Conservation (phyloP, 805 yeast genomes). For the Candida jianshihensis region DNA sequence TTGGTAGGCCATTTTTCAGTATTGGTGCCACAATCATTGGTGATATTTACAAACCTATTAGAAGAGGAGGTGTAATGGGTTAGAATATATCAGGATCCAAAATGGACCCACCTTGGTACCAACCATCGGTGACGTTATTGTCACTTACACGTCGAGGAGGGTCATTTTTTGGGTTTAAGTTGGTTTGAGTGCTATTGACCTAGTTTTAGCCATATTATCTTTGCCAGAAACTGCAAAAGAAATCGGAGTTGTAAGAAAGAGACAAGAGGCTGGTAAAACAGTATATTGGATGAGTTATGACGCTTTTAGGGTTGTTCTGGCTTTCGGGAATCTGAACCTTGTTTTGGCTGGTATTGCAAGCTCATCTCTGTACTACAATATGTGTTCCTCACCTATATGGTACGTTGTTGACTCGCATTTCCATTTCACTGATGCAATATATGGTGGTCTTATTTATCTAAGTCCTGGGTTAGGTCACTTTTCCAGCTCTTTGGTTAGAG, state of each 20-base stretch:
- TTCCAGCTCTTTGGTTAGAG: constrained; percentile 45
- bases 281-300: constrained; percentile 38
- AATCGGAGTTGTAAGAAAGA: constrained; percentile 24
- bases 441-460: constrained; percentile 45
- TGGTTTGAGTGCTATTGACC: constrained; percentile 33
- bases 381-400: constrained; percentile 45
- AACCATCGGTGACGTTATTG: constrained; percentile 44
- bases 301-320: constrained; percentile 37
- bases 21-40: constrained; percentile 46
- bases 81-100: constrained; percentile 41
- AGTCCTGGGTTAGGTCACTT: constrained; percentile 54
- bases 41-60: constrained; percentile 42
- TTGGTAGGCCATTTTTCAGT: constrained; percentile 49
- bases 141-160: constrained; percentile 46
- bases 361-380: constrained; percentile 37
- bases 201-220: constrained; percentile 30
- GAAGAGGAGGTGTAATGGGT: constrained; percentile 46
- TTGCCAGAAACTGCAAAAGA: constrained; percentile 39
- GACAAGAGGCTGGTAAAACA: constrained; percentile 24
- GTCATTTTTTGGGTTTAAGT: constrained; percentile 44
- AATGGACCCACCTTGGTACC: constrained; percentile 50
- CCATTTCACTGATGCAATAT: constrained; percentile 41
- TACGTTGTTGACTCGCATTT: no score
- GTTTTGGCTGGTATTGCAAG: constrained; percentile 36
- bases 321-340: constrained; percentile 37